phyloP scores from a whole-genome alignment of 2,329 filamentous ascomycete species.

The Alternaria solani region DNA sequence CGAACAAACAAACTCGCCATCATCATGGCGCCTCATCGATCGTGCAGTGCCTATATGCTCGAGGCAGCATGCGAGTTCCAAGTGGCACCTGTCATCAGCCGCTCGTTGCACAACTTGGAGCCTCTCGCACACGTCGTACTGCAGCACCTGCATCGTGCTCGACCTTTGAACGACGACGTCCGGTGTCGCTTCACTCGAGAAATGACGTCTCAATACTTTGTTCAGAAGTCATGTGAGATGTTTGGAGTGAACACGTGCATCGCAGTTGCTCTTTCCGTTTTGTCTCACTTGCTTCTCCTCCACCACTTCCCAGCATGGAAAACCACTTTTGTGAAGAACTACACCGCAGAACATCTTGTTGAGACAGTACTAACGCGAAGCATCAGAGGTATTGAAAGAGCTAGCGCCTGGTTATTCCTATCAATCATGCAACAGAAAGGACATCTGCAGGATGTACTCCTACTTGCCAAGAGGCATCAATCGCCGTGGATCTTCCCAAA shows the following conservation, averaged over 20 bases:
- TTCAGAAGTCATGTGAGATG: neutral
- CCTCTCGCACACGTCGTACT: conserved; percentile 19
- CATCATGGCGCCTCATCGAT: neutral
- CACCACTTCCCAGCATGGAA: neutral
- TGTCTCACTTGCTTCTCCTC: neutral
- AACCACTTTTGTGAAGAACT: neutral
- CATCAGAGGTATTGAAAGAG: neutral
- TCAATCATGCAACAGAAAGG: neutral
- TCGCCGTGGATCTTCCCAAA: neutral
- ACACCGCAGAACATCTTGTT: neutral
- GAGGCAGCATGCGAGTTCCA: neutral
- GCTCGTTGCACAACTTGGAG: conserved; percentile 10
- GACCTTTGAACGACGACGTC: neutral
- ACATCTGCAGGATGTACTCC: neutral
- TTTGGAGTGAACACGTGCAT: conserved; percentile 6
- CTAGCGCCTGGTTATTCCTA: neutral
- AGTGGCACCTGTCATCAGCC: conserved; percentile 2
- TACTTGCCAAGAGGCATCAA: neutral
- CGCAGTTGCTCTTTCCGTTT: neutral
- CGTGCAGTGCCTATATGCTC: neutral
- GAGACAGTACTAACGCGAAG: neutral
- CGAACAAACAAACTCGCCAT: neutral
- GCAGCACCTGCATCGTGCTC: conserved; percentile 16
- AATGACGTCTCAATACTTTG: neutral
- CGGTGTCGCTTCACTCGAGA: neutral